Base-by-base conservation (phyloP, 257 asterid genomes). In the Misopates orontium region DNA sequence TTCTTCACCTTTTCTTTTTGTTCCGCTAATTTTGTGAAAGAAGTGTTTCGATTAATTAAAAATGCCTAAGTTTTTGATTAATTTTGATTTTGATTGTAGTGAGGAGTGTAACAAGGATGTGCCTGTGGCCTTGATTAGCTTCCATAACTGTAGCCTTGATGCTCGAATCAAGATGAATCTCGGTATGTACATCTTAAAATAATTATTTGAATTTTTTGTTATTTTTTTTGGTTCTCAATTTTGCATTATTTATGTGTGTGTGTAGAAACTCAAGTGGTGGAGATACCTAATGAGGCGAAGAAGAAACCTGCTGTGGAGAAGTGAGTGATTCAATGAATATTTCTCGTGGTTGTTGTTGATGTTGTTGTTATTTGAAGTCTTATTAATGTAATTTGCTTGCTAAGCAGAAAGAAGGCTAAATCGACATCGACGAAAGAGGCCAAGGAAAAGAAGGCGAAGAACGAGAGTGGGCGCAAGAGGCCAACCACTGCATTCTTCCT, bases 401-500 rank as follows among this genome's bases (percentile, higher is more conserved):
- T 28, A 9, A 25, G 56, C 80, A 89, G 97, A 66, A 86, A 17
- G 68, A 88, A 78, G 83, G 52, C 66, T 17, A 85, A 73, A 36
- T 25, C 74, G 48, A 18, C 80, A 28, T 14, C 71, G 47, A 18
- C 82, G 82, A 25, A 69, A 86, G 25, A 86, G 69, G 54, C 16
- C 81, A 13, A 83, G 80, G 44, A 84, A 64, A 72, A 80, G 66
- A 25, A 89, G 70, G 67, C 69, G 0, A 85, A 86, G 76, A 58
- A 79, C 45, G 75, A 87, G 0, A 84, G 80, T 56, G 80, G 74
- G 1, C 91, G 74, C 1, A 91, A 91, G 62, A 88, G 95, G 17
- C 95, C 98, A 36, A 80, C 80, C 3, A 87, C 96, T 54, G 95
- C 98, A 1, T 91, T 89, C 85, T 91, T 89, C 6, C 16, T 89